These are phyloP conservation scores for Isochrysis galbana DNA, from an alignment of 78 protist genomes.

Conservation along the genomic window DNA sequence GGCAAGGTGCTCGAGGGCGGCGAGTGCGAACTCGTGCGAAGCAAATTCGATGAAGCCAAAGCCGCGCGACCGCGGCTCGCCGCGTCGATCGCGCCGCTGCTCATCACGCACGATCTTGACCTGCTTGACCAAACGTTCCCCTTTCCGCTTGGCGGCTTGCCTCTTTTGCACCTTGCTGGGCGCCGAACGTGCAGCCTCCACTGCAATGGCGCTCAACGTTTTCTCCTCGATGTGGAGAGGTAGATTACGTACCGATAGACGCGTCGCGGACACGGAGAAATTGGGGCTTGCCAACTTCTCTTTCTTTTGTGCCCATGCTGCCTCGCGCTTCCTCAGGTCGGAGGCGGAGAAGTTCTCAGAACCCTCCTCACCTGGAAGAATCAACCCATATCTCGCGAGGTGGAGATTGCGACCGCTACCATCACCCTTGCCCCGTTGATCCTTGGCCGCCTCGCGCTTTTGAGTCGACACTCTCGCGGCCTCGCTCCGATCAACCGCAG, in stretches of 20 bases:
- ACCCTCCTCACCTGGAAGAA: not conserved
- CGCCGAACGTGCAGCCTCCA: not conserved
- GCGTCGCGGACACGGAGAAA: constrained; percentile 39
- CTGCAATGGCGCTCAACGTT: not conserved
- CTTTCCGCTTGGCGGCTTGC: not conserved
- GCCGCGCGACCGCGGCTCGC: not conserved
- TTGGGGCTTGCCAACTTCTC: constrained; percentile 42
- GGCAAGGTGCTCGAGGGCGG: constrained; percentile 2
- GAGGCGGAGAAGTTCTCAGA: not conserved
- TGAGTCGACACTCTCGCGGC: not conserved
- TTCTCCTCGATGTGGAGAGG: constrained; percentile 6
- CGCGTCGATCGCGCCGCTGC: not conserved
- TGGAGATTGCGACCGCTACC: not conserved
- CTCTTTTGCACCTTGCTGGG: not conserved
- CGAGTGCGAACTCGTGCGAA: constrained; percentile 15
- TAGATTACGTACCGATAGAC: constrained; percentile 44
- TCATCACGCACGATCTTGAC: constrained; percentile 28
- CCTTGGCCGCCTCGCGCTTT: not conserved
- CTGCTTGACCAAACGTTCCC: not conserved
- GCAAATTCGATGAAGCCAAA: not conserved
- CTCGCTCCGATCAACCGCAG: not conserved
- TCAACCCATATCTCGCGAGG: not conserved
- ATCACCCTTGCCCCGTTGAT: not conserved
- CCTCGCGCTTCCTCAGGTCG: not conserved
- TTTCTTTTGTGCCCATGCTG: not conserved